These are phyloP conservation scores for Mortierella sp. DNA, from an alignment of 371 early-diverging fungal species.

Conservation along the genomic window DNA sequence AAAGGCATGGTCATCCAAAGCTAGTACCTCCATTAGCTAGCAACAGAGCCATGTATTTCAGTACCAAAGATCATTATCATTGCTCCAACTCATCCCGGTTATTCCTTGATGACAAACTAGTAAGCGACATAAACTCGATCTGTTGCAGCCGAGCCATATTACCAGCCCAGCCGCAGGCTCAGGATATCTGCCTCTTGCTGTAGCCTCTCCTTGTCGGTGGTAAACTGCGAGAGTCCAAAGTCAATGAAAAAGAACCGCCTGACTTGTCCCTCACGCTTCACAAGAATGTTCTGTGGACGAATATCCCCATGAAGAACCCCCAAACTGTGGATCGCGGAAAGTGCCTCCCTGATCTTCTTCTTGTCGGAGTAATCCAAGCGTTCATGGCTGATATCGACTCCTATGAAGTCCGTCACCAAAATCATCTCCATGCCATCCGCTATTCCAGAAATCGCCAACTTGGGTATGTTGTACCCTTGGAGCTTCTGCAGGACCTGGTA, in stretches of 20 bases:
- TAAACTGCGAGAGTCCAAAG: slow-evolving; percentile 21
- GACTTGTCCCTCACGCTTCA: slow-evolving; percentile 1
- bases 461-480: slow-evolving; percentile 36
- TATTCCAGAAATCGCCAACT: slow-evolving; percentile 15
- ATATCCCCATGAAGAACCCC: slow-evolving; percentile 44
- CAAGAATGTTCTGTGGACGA: slow-evolving; percentile 13
- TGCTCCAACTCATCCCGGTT: too few relatives aligned
- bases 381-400: slow-evolving; percentile 13
- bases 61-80: too few relatives aligned
- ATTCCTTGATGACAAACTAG: too few relatives aligned
- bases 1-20: too few relatives aligned
- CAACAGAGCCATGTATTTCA: too few relatives aligned
- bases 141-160: too few relatives aligned
- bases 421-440: slow-evolving; percentile 25
- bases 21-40: too few relatives aligned
- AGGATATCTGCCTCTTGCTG: background rate
- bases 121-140: too few relatives aligned
- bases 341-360: slow-evolving; percentile 22
- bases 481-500: slow-evolving; percentile 24
- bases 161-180: background rate
- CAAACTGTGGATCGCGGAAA: slow-evolving; percentile 30
- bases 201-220: background rate
- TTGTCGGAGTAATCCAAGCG: slow-evolving; percentile 11
- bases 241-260: slow-evolving; percentile 24
- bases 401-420: slow-evolving; percentile 26